phyloP scores from a whole-genome alignment of 306 rosid species.

The Citrullus mucosospermus region DNA sequence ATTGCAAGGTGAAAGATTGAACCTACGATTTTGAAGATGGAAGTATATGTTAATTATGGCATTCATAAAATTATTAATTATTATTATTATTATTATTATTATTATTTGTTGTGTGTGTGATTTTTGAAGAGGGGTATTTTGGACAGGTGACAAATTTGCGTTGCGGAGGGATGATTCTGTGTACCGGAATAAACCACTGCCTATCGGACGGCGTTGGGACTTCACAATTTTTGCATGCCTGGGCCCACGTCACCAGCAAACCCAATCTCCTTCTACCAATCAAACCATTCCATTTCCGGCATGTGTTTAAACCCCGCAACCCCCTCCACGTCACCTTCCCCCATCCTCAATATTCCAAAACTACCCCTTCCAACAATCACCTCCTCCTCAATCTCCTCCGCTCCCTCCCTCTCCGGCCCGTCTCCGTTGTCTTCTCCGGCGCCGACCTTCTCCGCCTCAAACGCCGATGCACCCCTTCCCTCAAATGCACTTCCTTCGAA shows the following conservation, averaged over 20 bases:
- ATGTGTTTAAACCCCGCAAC: conserved; percentile 35
- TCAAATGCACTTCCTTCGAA: conserved; percentile 64
- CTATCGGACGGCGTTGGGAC: conserved; percentile 76
- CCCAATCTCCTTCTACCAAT: conserved; percentile 19
- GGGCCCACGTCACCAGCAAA: conserved; percentile 45
- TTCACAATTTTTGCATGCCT: conserved; percentile 58
- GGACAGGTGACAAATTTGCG: conserved; percentile 47
- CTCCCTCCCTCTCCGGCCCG: conserved; percentile 46
- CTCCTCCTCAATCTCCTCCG: conserved; percentile 30
- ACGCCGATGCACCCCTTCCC: conserved; percentile 43
- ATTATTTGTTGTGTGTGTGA: no score
- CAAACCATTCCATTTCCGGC: conserved; percentile 40
- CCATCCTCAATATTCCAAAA: conserved; percentile 34
- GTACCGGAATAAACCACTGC: conserved; percentile 76
- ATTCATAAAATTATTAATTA: no score
- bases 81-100: no score
- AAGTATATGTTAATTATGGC: no score
- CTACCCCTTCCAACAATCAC: not conserved
- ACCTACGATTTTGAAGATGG: no score
- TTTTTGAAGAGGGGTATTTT: not conserved
- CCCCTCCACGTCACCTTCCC: conserved; percentile 19
- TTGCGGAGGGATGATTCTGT: conserved; percentile 72
- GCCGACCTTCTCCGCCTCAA: conserved; percentile 38
- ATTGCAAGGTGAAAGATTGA: no score
- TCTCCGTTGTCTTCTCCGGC: conserved; percentile 37